Percentiles rank a stretch among this genome's conserved stretches.
Evolutionary conservation across 441 rosid species (phyloP).

Genomic region (Gossypium davidsonii): DNA sequence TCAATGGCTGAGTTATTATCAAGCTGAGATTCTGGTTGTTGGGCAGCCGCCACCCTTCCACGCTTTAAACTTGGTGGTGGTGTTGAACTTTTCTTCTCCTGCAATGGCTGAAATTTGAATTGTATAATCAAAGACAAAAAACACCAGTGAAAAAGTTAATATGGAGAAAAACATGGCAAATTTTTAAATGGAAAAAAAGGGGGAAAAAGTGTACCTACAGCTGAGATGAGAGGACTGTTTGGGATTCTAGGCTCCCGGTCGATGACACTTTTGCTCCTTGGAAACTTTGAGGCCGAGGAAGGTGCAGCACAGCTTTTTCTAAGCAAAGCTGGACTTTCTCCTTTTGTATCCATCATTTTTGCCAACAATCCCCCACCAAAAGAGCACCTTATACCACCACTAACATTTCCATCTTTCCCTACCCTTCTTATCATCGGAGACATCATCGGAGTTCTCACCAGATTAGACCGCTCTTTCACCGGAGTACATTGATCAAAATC

Average conservation of each 20-base stretch:
- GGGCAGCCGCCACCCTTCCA: conserved; percentile 27
- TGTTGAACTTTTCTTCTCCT: conserved; percentile 55
- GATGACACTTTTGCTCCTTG: conserved; percentile 66
- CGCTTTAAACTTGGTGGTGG: conserved; percentile 41
- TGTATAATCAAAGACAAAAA: not conserved
- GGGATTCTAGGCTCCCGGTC: conserved; percentile 53
- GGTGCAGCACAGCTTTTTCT: conserved; percentile 72
- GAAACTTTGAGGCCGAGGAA: conserved; percentile 49
- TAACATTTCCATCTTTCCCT: conserved; percentile 29
- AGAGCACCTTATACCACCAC: conserved; percentile 48
- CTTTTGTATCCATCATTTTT: conserved; percentile 49
- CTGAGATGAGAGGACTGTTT: conserved; percentile 59
- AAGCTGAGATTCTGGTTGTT: conserved; percentile 23
- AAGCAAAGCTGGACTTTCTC: conserved; percentile 54
- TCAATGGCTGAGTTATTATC: conserved; percentile 18
- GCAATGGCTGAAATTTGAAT: not conserved
- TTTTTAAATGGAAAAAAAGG: conserved; percentile 15
- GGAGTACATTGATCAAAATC: conserved; percentile 88
- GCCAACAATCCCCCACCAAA: conserved; percentile 64
- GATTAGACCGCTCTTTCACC: conserved; percentile 36
- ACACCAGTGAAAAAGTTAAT: not conserved
- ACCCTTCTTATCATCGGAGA: conserved; percentile 51
- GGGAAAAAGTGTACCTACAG: conserved; percentile 75
- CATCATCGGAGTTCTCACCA: conserved; percentile 25
- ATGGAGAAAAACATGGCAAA: not conserved